Conservation (phyloP, 2,329 filamentous ascomycete species). For the Paraconiothyrium sp. region DNA sequence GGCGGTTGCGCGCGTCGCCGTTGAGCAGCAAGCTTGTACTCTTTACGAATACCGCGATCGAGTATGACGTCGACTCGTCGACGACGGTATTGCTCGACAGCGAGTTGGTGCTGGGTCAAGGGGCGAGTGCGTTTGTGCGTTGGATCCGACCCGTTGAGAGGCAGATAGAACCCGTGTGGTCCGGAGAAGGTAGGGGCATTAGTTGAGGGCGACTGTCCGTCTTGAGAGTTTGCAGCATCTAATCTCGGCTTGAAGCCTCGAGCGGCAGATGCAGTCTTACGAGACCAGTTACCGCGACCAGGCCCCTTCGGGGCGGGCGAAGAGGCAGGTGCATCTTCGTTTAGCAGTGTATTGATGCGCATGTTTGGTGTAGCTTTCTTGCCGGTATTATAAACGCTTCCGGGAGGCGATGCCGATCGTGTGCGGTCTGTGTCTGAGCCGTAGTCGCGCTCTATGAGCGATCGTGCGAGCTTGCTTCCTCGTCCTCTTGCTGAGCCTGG, state of each 20-base stretch:
- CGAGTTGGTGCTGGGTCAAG: conserved; percentile 82
- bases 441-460: conserved; percentile 48
- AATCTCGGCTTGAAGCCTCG: conserved; percentile 49
- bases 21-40: conserved; percentile 71
- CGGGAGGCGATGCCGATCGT: conserved; percentile 55
- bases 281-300: conserved; percentile 61
- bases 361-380: conserved; percentile 54
- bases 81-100: conserved; percentile 79
- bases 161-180: conserved; percentile 60
- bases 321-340: conserved; percentile 51
- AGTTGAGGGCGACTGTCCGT: conserved; percentile 44
- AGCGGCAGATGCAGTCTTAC: conserved; percentile 43
- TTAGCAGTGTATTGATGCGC: conserved; percentile 60
- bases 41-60: conserved; percentile 74
- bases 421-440: conserved; percentile 58
- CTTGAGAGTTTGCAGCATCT: conserved; percentile 41
- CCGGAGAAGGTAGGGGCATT: conserved; percentile 57
- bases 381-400: conserved; percentile 50
- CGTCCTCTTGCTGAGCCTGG: conserved; percentile 48
- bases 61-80: conserved; percentile 85
- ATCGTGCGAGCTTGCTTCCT: conserved; percentile 45
- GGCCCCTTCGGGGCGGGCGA: conserved; percentile 54
- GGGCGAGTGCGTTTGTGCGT: conserved; percentile 70
- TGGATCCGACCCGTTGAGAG: conserved; percentile 59
- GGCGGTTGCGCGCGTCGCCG: conserved; percentile 71